phyloP scores from a whole-genome alignment of 1,284 basidiomycete genomes.

The Tylopilus sp. region DNA sequence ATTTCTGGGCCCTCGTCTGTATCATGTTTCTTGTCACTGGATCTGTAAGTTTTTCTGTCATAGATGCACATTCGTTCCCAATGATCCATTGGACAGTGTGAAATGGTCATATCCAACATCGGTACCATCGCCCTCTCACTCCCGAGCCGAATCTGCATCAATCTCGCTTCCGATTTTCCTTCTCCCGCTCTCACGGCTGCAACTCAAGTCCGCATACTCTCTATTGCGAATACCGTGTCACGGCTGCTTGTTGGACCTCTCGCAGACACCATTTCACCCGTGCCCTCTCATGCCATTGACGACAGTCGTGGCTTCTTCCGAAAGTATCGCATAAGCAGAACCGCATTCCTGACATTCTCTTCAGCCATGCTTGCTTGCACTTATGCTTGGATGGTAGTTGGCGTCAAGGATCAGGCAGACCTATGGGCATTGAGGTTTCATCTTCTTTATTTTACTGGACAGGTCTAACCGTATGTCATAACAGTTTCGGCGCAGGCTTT shows the following conservation, averaged over 20 bases:
- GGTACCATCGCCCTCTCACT: constrained; percentile 70
- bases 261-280: constrained; percentile 66
- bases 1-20: constrained; percentile 55
- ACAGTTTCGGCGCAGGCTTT: constrained; percentile 55
- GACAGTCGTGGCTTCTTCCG: constrained; percentile 35
- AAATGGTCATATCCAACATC: constrained; percentile 79
- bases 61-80: neutral
- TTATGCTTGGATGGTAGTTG: constrained; percentile 52
- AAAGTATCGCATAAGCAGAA: constrained; percentile 56
- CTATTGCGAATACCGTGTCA: constrained; percentile 64
- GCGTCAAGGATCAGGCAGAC: constrained; percentile 44
- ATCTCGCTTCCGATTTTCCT: constrained; percentile 16
- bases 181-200: constrained; percentile 39
- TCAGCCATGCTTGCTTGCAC: constrained; percentile 46
- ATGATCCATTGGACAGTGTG: constrained; percentile 45
- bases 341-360: constrained; percentile 53
- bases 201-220: constrained; percentile 66
- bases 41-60: constrained; percentile 44
- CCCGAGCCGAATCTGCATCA: constrained; percentile 32
- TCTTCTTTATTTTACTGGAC: constrained; percentile 1
- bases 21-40: constrained; percentile 52
- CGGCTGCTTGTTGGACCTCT: constrained; percentile 66
- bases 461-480: neutral
- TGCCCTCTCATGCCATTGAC: constrained; percentile 38
- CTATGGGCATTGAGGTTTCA: constrained; percentile 63